phyloP scores from a whole-genome alignment of 2,329 filamentous ascomycete species.

The Graphiopsis chlorocephala region DNA sequence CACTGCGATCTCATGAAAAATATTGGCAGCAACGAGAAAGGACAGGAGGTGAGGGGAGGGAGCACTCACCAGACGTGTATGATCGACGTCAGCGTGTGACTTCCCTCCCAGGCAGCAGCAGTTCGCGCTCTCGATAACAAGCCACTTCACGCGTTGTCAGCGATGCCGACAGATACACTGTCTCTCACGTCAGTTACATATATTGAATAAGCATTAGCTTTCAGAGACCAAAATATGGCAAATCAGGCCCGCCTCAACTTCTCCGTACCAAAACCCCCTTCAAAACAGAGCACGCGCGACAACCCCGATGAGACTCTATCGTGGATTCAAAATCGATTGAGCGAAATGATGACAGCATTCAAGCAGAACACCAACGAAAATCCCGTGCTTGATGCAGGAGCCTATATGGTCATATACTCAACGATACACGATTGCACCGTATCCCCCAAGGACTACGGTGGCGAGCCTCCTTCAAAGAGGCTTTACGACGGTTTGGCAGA shows the following conservation, averaged over 20 bases:
- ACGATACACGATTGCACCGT: not conserved
- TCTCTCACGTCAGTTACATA: no score
- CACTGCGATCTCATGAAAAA: not conserved
- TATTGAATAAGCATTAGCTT: not conserved
- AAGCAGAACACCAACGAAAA: not conserved
- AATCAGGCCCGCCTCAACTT: not conserved
- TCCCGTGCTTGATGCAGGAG: not conserved
- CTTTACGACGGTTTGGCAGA: not conserved
- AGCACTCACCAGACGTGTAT: no score
- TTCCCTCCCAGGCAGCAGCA: not conserved
- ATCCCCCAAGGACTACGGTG: not conserved
- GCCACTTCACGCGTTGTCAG: not conserved
- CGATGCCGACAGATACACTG: not conserved
- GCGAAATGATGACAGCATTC: not conserved
- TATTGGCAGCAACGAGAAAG: no score
- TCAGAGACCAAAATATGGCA: not conserved
- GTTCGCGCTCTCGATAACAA: not conserved
- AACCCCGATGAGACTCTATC: not conserved
- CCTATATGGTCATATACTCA: not conserved
- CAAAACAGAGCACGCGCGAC: not conserved
- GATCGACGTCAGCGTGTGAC: not conserved
- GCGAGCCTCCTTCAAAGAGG: not conserved
- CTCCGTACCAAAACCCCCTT: not conserved
- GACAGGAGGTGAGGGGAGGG: no score
- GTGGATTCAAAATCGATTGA: not conserved